These are phyloP conservation scores for Staphylotrichum tortipilum DNA, from an alignment of 495 filamentous ascomycete genomes.

Conservation along the genomic window DNA sequence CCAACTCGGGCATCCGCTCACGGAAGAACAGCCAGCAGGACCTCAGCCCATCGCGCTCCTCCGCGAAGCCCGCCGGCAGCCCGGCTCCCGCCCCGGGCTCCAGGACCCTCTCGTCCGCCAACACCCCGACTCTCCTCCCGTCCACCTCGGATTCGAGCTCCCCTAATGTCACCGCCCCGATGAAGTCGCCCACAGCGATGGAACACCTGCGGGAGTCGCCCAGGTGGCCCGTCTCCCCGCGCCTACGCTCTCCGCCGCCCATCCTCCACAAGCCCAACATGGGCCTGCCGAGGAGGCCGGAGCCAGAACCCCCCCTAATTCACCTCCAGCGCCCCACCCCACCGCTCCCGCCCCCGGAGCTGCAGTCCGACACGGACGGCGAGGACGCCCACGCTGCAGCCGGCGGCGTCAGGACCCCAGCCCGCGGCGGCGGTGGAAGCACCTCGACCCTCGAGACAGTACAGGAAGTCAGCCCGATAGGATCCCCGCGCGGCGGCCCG, in stretches of 20 bases:
- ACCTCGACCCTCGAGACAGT: slow-evolving; percentile 80
- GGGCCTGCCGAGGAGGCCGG: slow-evolving; percentile 36
- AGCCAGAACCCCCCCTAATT: slow-evolving; percentile 44
- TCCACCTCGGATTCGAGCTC: slow-evolving; percentile 46
- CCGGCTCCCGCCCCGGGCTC: slow-evolving; percentile 52
- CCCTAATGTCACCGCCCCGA: slow-evolving; percentile 47
- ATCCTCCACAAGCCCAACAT: slow-evolving; percentile 35
- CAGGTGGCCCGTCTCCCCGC: slow-evolving; percentile 59
- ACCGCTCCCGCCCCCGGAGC: slow-evolving; percentile 30
- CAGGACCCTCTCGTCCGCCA: slow-evolving; percentile 55
- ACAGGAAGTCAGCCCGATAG: slow-evolving; percentile 77
- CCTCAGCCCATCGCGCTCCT: slow-evolving; percentile 56
- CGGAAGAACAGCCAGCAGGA: slow-evolving; percentile 64
- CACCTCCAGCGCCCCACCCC: slow-evolving; percentile 46
- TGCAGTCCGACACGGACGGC: slow-evolving; percentile 39
- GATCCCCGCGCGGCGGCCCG: slow-evolving; percentile 51
- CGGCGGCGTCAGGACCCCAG: slow-evolving; percentile 56
- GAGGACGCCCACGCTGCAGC: slow-evolving; percentile 46
- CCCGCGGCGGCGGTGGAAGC: slow-evolving; percentile 56
- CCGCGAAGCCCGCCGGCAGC: slow-evolving; percentile 38
- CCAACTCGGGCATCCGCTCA: slow-evolving; percentile 41
- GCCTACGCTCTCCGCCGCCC: slow-evolving; percentile 61
- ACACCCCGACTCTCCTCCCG: slow-evolving; percentile 49
- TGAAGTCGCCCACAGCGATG: slow-evolving; percentile 46
- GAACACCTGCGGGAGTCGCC: slow-evolving; percentile 50